Evolutionary conservation across 2,329 filamentous ascomycete genomes (phyloP).

Genomic region (Bipolaris oryzae): DNA sequence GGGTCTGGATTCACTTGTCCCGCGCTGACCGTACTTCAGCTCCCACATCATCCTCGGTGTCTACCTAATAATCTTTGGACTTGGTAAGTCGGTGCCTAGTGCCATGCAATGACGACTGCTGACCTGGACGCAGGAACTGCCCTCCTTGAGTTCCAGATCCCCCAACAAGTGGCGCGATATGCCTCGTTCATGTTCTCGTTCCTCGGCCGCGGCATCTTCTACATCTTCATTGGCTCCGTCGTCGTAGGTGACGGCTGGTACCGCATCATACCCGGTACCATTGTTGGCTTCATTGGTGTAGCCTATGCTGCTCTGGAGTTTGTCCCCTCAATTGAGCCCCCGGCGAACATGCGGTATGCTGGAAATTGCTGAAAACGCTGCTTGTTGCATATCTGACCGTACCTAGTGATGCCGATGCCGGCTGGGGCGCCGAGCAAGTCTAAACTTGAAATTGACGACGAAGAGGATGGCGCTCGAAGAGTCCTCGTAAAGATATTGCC

Average conservation of each 20-base stretch:
- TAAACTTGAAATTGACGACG: slow-evolving; percentile 35
- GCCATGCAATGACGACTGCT: slow-evolving; percentile 9
- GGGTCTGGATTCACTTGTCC: background rate
- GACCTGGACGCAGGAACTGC: slow-evolving; percentile 64
- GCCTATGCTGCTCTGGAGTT: slow-evolving; percentile 67
- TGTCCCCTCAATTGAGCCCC: slow-evolving; percentile 59
- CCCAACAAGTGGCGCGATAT: slow-evolving; percentile 89
- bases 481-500: slow-evolving; percentile 18
- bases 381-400: slow-evolving; percentile 12
- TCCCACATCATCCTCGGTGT: slow-evolving; percentile 77
- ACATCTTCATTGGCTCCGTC: slow-evolving; percentile 91
- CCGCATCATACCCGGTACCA: slow-evolving; percentile 75
- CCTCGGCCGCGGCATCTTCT: slow-evolving; percentile 93
- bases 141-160: slow-evolving; percentile 84
- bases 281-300: slow-evolving; percentile 79
- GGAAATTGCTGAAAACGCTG: background rate
- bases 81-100: slow-evolving; percentile 62
- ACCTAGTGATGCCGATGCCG: slow-evolving; percentile 56
- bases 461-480: slow-evolving; percentile 39
- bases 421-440: slow-evolving; percentile 61
- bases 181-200: slow-evolving; percentile 98
- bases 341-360: slow-evolving; percentile 58
- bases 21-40: slow-evolving; percentile 52
- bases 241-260: slow-evolving; percentile 71
- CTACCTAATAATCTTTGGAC: slow-evolving; percentile 91